phyloP scores from a whole-genome alignment of 179 eudicot genomes.

The Nepenthes alata region DNA sequence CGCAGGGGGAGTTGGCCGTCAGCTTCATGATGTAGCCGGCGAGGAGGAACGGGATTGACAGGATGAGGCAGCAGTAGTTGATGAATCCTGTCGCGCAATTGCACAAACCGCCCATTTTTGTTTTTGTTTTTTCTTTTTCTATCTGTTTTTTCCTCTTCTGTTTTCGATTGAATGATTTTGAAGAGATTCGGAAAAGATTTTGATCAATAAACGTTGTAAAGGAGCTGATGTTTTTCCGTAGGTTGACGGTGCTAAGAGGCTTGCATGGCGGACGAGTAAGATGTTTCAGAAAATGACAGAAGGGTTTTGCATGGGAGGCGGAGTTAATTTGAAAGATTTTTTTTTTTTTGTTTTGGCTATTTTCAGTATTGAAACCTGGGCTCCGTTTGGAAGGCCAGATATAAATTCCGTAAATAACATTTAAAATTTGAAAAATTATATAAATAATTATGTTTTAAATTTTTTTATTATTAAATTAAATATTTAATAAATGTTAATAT shows the following conservation, averaged over 20 bases:
- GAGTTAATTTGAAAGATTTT: background rate
- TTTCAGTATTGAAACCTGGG: background rate
- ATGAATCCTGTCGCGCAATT: constrained; percentile 17
- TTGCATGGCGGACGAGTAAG: background rate
- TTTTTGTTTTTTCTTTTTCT: background rate
- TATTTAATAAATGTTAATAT: too few species aligned
- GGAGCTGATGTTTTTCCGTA: too few species aligned
- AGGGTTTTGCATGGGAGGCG: background rate
- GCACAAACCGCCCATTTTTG: constrained; percentile 11
- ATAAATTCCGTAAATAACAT: too few species aligned
- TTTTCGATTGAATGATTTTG: background rate
- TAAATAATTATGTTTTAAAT: too few species aligned
- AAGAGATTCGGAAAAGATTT: too few species aligned
- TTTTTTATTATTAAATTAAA: too few species aligned
- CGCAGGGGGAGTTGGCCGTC: constrained; percentile 24
- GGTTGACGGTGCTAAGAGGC: background rate
- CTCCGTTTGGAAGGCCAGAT: background rate
- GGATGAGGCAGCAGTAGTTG: constrained; percentile 16
- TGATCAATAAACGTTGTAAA: too few species aligned
- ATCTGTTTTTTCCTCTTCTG: background rate
- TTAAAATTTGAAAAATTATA: too few species aligned
- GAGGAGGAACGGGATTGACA: constrained; percentile 24
- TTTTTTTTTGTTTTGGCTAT: background rate
- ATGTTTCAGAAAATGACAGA: background rate
- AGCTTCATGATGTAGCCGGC: constrained; percentile 16